phyloP scores from a whole-genome alignment of 2,329 filamentous ascomycete species.

The Neurospora sp. region DNA sequence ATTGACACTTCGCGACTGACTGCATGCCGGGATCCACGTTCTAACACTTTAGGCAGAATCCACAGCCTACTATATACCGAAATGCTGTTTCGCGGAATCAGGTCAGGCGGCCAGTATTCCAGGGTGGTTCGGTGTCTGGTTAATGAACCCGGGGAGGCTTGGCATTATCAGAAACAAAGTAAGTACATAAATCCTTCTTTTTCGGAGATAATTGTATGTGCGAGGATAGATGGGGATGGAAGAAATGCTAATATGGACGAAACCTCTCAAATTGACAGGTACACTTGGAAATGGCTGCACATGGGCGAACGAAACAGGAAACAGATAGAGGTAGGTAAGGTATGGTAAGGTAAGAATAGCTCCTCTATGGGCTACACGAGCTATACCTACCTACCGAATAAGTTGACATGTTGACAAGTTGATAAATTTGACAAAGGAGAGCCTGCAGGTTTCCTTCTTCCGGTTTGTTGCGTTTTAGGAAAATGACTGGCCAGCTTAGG shows the following conservation, averaged over 20 bases:
- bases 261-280: neutral
- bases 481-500: conserved; percentile 5
- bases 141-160: neutral
- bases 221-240: neutral
- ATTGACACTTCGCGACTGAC: neutral
- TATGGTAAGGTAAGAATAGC: neutral
- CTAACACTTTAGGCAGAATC: neutral
- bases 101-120: neutral
- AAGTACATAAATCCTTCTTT: neutral
- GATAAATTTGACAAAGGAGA: neutral
- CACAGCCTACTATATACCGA: neutral
- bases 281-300: neutral
- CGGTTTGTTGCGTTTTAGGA: neutral
- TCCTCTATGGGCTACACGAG: neutral
- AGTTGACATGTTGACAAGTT: neutral
- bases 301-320: neutral
- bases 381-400: neutral
- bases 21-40: neutral
- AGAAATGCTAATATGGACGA: neutral
- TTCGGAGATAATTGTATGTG: neutral
- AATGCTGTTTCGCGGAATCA: neutral
- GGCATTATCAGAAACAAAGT: neutral
- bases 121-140: neutral
- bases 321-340: neutral
- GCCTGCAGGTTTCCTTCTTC: neutral